phyloP scores from a whole-genome alignment of 768 basidiomycete genomes.

The Trametes cubensis region DNA sequence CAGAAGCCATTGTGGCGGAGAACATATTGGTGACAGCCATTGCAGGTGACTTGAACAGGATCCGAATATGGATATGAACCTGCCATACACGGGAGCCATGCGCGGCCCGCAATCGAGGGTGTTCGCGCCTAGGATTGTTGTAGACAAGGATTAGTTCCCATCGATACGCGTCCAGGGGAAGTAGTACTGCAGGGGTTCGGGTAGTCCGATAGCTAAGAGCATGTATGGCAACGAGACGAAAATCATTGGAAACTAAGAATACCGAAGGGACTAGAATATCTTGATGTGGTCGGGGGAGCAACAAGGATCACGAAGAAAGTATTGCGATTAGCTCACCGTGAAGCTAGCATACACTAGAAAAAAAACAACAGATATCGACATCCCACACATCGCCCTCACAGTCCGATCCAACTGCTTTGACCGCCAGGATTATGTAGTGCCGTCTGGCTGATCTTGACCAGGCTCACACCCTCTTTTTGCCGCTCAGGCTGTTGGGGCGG shows the following conservation, averaged over 20 bases:
- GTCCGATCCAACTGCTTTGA: conserved; percentile 90
- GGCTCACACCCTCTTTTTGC: conserved; percentile 37
- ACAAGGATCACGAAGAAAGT: background rate
- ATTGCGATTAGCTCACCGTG: conserved; percentile 6
- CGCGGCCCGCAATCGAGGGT: no score
- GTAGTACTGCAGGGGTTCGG: no score
- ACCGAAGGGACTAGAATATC: no score
- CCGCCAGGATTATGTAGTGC: conserved; percentile 90
- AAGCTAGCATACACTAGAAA: background rate
- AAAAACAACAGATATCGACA: background rate
- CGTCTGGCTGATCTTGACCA: conserved; percentile 94
- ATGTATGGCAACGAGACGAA: background rate
- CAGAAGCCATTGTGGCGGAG: background rate
- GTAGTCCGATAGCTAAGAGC: no score
- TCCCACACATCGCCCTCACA: conserved; percentile 41
- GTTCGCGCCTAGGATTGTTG: no score
- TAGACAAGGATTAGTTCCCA: no score
- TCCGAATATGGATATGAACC: background rate
- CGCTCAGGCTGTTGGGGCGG: conserved; percentile 28
- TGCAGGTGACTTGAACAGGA: background rate
- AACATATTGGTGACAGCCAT: conserved; percentile 5
- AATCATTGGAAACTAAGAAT: no score
- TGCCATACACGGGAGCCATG: background rate
- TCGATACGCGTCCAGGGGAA: no score
- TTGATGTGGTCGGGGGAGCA: background rate